Evolutionary conservation across 306 rosid genomes (phyloP).

Genomic region (Fragaria iinumae): DNA sequence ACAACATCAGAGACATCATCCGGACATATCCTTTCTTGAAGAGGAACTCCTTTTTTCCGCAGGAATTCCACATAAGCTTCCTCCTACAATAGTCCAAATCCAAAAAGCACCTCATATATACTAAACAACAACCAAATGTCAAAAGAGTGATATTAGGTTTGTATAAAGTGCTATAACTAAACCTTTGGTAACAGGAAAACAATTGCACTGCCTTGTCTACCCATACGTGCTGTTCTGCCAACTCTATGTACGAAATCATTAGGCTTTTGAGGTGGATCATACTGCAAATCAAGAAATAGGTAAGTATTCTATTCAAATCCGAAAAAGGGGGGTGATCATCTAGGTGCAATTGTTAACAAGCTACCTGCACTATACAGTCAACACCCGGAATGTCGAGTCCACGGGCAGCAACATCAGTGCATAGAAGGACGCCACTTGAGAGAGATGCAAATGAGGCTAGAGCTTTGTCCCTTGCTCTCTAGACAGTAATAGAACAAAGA

Average conservation of each 20-base stretch:
- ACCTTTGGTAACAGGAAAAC: constrained; percentile 92
- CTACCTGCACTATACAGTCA: constrained; percentile 92
- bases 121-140: constrained; percentile 3
- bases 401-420: constrained; percentile 97
- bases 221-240: constrained; percentile 96
- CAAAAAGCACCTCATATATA: constrained; percentile 10
- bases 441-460: constrained; percentile 78
- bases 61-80: constrained; percentile 80
- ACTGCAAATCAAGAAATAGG: constrained; percentile 45
- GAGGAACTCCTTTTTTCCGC: constrained; percentile 64
- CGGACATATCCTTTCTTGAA: constrained; percentile 54
- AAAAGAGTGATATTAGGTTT: not conserved
- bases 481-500: constrained; percentile 1
- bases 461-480: constrained; percentile 86
- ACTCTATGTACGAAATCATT: constrained; percentile 88
- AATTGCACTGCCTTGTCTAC: constrained; percentile 80
- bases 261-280: constrained; percentile 96
- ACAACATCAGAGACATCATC: constrained; percentile 64
- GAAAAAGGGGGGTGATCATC: constrained; percentile 15
- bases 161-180: constrained; percentile 12
- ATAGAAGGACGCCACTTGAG: constrained; percentile 75
- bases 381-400: constrained; percentile 97
- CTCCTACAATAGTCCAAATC: constrained; percentile 50
- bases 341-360: constrained; percentile 18
- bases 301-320: not conserved